Evolutionary conservation across 2,329 filamentous ascomycete genomes (phyloP), one percentile per base, ranked within the genome.

Genomic region (Pseudocercospora fuligena): DNA sequence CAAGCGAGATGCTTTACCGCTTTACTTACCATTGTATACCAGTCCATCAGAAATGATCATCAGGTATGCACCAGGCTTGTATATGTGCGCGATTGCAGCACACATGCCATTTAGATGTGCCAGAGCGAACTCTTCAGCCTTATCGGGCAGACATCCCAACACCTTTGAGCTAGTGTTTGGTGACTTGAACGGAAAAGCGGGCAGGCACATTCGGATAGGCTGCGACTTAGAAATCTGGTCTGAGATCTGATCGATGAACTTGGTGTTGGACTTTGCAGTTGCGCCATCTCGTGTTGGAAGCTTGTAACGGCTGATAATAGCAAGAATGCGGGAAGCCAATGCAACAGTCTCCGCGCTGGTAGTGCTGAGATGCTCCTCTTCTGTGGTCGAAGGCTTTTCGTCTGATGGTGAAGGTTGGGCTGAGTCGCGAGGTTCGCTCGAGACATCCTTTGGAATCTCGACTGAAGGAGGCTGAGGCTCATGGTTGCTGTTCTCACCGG

Each of bases 131-230:
- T 64, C 66, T 27, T 70, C 68, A 25, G 63, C 68, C 53, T 68
- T 68, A 61, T 70, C 68, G 1, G 68, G 68, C 2, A 70, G 53
- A 9, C 11, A 29, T n/a, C 68, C 66, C 21, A 70, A 31, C 7
- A 70, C 68, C 33, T 70, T 70, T 12, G 54, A 64, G 49, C 49
- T 60, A 6, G 47, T 66, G 40, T 70, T 70, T 12, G 66, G 29
- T 6, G 68, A 70, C 43, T 70, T 70, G 63, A 68, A 70, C 7
- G 68, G 68, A 49, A 70, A 70, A 16, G 68, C 68, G 25, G 68
- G 68, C n/a, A 70, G 53, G 46, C 68, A 70, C 66, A 69, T 68
- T 27, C 33, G 31, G 25, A 64, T 59, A 7, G 61, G 61, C 36
- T 58, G 49, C 9, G 53, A 57, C 23, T 21, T 12, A 9, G 61